Percentiles rank a stretch among this genome's conserved stretches.
These are phyloP conservation scores for Manihot esculenta DNA, from an alignment of 441 rosid species.

Conservation along the genomic window DNA sequence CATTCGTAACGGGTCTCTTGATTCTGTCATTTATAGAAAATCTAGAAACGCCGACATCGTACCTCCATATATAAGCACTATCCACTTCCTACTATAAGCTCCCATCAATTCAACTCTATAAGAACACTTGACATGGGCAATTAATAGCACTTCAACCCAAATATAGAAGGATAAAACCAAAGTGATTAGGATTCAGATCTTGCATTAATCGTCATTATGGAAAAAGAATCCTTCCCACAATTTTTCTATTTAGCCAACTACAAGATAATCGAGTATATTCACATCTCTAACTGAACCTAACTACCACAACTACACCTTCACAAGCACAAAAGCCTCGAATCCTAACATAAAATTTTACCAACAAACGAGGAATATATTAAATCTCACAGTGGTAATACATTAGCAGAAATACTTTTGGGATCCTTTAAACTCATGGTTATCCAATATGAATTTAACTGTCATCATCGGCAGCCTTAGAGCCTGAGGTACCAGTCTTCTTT, in stretches of 20 bases:
- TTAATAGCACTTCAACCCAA: too few species aligned
- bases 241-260: background rate
- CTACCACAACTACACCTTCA: background rate
- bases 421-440: background rate
- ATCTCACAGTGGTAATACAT: background rate
- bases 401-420: background rate
- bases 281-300: conserved; percentile 7
- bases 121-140: too few species aligned
- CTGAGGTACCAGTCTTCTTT: conserved; percentile 67
- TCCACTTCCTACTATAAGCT: too few species aligned
- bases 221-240: background rate
- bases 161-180: too few species aligned
- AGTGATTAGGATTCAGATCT: background rate
- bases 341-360: background rate
- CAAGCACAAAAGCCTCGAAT: background rate
- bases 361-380: background rate
- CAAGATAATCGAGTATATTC: conserved; percentile 13
- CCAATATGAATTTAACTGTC: conserved; percentile 3
- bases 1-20: too few species aligned
- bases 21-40: too few species aligned
- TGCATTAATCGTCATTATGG: conserved; percentile 6
- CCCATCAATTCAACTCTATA: too few species aligned
- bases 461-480: conserved; percentile 61
- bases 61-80: too few species aligned
- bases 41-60: too few species aligned